Conservation (phyloP, 495 filamentous ascomycete genomes). For the Cenococcum geophilum region DNA sequence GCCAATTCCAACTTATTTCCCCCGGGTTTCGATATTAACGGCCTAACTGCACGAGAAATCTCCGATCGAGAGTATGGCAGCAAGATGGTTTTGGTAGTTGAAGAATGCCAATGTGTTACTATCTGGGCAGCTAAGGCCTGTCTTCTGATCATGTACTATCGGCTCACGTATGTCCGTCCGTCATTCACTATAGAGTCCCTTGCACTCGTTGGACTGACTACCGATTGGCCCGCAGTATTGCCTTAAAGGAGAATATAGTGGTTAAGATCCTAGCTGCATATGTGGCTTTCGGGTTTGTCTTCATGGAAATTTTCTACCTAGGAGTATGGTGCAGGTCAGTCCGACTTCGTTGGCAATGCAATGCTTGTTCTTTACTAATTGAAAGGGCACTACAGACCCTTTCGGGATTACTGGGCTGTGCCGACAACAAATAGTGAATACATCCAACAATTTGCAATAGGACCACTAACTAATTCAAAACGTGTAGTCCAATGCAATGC, state of each 20-base stretch:
- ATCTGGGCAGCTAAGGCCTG: conserved; percentile 51
- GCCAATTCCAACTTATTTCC: conserved; percentile 55
- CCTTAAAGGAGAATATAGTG: conserved; percentile 41
- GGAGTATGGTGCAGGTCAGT: conserved; percentile 48
- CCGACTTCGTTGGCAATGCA: not conserved
- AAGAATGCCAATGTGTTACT: conserved; percentile 42
- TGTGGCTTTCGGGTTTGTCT: conserved; percentile 47
- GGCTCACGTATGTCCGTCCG: conserved; percentile 41
- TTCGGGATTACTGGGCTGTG: conserved; percentile 53
- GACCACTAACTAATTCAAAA: conserved; percentile 33
- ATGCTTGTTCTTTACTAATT: not conserved
- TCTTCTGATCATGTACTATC: conserved; percentile 48
- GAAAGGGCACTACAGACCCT: conserved; percentile 39
- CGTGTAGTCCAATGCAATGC: conserved; percentile 31
- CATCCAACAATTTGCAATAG: not conserved
- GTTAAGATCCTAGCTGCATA: conserved; percentile 51
- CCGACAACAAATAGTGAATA: conserved; percentile 6
- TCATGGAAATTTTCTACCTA: conserved; percentile 56
- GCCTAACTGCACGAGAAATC: conserved; percentile 45
- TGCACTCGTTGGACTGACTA: not conserved
- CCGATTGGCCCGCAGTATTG: conserved; percentile 15
- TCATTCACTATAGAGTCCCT: not conserved
- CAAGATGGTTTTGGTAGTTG: conserved; percentile 48
- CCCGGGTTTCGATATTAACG: conserved; percentile 44
- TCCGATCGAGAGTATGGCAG: conserved; percentile 45